phyloP scores from a whole-genome alignment of 176 grass and related monocot species.

The Cenchrus fungigraminus region DNA sequence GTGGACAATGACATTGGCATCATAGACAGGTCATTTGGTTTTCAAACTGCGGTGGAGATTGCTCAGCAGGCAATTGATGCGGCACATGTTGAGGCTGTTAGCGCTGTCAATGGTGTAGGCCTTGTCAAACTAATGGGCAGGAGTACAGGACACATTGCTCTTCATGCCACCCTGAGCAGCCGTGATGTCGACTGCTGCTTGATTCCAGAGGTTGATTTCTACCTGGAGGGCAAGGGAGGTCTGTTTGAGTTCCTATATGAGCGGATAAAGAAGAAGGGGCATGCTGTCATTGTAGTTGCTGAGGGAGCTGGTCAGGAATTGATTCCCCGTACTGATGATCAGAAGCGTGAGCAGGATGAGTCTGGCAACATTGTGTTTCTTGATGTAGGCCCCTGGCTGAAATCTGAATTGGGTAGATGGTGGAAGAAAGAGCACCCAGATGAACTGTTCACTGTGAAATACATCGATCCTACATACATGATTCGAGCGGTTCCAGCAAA shows the following conservation, averaged over 20 bases:
- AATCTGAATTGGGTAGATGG: constrained; percentile 74
- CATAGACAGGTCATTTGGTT: constrained; percentile 93
- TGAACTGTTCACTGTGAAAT: constrained; percentile 89
- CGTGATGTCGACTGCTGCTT: constrained; percentile 93
- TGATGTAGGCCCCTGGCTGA: constrained; percentile 74
- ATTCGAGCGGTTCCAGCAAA: constrained; percentile 82
- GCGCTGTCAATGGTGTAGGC: constrained; percentile 81
- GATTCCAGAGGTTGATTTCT: constrained; percentile 84
- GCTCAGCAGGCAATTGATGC: constrained; percentile 82
- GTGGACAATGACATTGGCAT: constrained; percentile 99
- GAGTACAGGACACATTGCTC: constrained; percentile 86
- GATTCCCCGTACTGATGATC: constrained; percentile 57
- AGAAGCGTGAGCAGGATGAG: constrained; percentile 67
- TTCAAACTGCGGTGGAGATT: constrained; percentile 88
- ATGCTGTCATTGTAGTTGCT: constrained; percentile 77
- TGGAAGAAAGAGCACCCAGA: constrained; percentile 65
- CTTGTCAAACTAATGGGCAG: constrained; percentile 99
- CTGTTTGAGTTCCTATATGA: constrained; percentile 74
- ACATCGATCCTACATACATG: constrained; percentile 97
- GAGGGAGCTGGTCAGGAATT: constrained; percentile 89
- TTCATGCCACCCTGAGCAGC: constrained; percentile 83
- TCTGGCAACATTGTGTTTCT: constrained; percentile 77
- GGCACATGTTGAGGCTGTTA: constrained; percentile 84
- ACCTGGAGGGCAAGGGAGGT: constrained; percentile 78
- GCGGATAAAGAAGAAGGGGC: constrained; percentile 70